Base-by-base conservation (phyloP, 2,329 filamentous ascomycete genomes). In the Cladorrhinum sp. region DNA sequence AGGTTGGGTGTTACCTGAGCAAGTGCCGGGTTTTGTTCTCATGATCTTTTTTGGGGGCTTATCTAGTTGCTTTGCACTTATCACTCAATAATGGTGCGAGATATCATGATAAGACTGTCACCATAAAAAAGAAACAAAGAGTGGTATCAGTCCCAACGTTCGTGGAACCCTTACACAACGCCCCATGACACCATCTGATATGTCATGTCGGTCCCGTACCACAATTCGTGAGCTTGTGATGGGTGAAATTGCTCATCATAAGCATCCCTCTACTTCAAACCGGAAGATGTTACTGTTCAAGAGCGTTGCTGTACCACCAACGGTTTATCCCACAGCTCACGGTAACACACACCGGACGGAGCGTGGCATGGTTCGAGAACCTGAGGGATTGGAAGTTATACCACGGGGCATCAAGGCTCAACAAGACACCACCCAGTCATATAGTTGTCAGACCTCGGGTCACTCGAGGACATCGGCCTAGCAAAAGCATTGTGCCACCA, bases 11-110 rank as follows among this genome's bases (percentile, higher is more conserved):
- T 21, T 24, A 49, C 55, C 53, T 24, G 28, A 30, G 21, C 58
- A 64, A 62, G 39, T 62, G 58, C 60, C 62, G 62, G 36, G 9
- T 49, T 30, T 53, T 55, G 58, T 55, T 46, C 60, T 64, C 62
- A 64, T 62, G 62, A 61, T 58, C 62, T 12, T 18, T 18, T 12
- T 21, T 23, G n/a, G n/a, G n/a, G n/a, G n/a, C n/a, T n/a, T n/a
- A n/a, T n/a, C n/a, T n/a, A n/a, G n/a, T n/a, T n/a, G n/a, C n/a
- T n/a, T n/a, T n/a, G n/a, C n/a, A n/a, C n/a, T n/a, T n/a, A 51
- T 46, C 46, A 26, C 28, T 51, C 24, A 57, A 57, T 49, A 26
- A 51, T 46, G 20, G 30, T 10, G 52, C 46, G 48, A 49, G 48
- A 36, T 46, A 18, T 46, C n/a, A 46, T 46, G 42, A 61, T 24